These are phyloP conservation scores for Candida pseudoviswanathii DNA, from an alignment of 1,139 yeast species.

Conservation along the genomic window DNA sequence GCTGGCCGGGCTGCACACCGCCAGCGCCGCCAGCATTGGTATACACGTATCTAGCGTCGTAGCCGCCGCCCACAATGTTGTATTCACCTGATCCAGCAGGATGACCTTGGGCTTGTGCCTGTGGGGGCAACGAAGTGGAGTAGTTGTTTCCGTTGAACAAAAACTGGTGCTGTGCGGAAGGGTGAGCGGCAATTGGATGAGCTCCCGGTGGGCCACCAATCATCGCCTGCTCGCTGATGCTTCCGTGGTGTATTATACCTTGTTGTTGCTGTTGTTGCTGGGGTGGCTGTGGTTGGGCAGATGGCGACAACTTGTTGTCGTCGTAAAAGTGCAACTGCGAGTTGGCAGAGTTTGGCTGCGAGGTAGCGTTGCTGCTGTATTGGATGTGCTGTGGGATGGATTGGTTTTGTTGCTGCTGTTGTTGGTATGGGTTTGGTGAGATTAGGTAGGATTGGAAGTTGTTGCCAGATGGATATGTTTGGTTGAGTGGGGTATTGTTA, in stretches of 20 bases:
- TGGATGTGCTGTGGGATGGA: constrained; percentile 1
- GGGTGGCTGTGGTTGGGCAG: constrained; percentile 12
- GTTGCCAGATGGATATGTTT: constrained; percentile 10
- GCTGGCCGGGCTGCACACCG: background rate
- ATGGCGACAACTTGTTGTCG: constrained; percentile 17
- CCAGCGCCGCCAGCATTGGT: background rate
- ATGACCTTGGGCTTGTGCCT: constrained; percentile 8
- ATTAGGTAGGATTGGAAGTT: constrained; percentile 18
- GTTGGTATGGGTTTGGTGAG: constrained; percentile 22
- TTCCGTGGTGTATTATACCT: background rate
- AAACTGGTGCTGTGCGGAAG: constrained; percentile 2
- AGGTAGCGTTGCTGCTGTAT: background rate
- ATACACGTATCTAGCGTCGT: constrained; percentile 20
- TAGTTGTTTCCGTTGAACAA: constrained; percentile 3
- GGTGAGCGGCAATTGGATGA: constrained; percentile 2
- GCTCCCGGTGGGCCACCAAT: constrained; percentile 1
- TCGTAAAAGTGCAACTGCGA: constrained; percentile 14
- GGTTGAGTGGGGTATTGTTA: background rate
- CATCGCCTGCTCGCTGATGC: constrained; percentile 1
- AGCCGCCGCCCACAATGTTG: constrained; percentile 19
- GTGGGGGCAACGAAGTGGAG: constrained; percentile 6
- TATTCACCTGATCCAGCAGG: constrained; percentile 22
- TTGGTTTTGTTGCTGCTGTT: constrained; percentile 7
- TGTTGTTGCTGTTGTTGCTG: constrained; percentile 1
- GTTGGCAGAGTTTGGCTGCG: constrained; percentile 11